These are phyloP conservation scores for Backusella australiensis DNA, from an alignment of 192 early-diverging fungal genomes.

Conservation along the genomic window DNA sequence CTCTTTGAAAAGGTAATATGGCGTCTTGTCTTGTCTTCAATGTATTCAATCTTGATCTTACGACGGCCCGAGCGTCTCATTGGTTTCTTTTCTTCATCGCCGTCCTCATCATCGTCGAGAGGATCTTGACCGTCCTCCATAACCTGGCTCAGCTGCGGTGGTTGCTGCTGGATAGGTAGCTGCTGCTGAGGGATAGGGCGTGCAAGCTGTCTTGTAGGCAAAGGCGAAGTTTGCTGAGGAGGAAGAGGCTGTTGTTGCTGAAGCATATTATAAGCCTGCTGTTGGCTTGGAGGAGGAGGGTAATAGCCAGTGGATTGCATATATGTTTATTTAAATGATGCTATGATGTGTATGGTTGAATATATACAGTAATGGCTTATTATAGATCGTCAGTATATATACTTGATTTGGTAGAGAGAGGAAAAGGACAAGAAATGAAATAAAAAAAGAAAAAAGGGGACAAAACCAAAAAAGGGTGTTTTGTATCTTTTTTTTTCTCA, in stretches of 20 bases:
- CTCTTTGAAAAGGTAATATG: conserved; percentile 95
- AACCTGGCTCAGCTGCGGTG: background rate
- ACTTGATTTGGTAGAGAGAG: conserved; percentile 7
- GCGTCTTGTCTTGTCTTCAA: conserved; percentile 87
- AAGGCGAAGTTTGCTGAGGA: conserved; percentile 4
- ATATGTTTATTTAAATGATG: background rate
- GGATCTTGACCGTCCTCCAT: conserved; percentile 2
- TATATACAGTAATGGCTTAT: conserved; percentile 9
- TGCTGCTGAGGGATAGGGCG: conserved; percentile 6
- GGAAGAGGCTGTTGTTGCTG: background rate
- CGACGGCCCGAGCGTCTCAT: conserved; percentile 78
- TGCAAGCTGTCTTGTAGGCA: background rate
- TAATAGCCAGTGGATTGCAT: conserved; percentile 15
- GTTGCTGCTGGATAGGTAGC: background rate
- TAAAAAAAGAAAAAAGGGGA: conserved; percentile 7
- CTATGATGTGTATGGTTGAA: background rate
- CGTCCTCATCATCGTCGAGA: conserved; percentile 56
- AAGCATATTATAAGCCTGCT: background rate
- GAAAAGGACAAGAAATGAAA: background rate
- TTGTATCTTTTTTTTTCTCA: conserved; percentile 2
- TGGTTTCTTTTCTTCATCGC: conserved; percentile 48
- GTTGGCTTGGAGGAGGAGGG: background rate
- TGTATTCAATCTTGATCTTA: conserved; percentile 96
- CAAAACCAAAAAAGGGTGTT: conserved; percentile 2
- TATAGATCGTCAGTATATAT: conserved; percentile 6